These are phyloP conservation scores for Aureobasidium sp. DNA, from an alignment of 2,329 filamentous ascomycete species.

Conservation along the genomic window DNA sequence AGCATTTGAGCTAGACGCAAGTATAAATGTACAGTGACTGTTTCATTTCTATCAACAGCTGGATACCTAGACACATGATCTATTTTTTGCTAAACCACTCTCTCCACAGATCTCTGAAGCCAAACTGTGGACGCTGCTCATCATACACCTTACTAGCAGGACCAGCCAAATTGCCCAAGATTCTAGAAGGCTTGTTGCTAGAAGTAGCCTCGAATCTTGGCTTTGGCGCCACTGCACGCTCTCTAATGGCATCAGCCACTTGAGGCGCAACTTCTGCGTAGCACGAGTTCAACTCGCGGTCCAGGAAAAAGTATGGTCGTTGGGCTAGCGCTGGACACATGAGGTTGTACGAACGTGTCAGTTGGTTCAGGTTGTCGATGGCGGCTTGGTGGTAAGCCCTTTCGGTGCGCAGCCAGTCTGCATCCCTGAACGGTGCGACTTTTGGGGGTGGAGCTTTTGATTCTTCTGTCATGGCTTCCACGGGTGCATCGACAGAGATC, in stretches of 20 bases:
- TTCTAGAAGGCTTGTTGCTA: constrained; percentile 41
- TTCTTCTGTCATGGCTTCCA: neutral
- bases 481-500: constrained; percentile 18
- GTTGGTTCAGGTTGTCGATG: constrained; percentile 67
- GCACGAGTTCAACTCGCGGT: constrained; percentile 73
- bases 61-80: no score
- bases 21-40: neutral
- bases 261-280: constrained; percentile 79
- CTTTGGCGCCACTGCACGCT: constrained; percentile 52
- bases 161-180: constrained; percentile 57
- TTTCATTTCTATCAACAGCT: neutral
- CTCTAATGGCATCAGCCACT: constrained; percentile 64
- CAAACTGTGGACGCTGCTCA: constrained; percentile 68
- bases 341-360: constrained; percentile 85
- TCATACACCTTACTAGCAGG: constrained; percentile 61
- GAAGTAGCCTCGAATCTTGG: constrained; percentile 37
- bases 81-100: constrained; percentile 55
- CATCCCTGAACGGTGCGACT: constrained; percentile 61
- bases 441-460: constrained; percentile 13
- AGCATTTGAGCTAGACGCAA: neutral
- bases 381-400: constrained; percentile 67
- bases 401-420: constrained; percentile 67
- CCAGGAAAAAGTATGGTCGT: constrained; percentile 81
- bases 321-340: constrained; percentile 89
- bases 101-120: constrained; percentile 81